Conservation (phyloP, 768 basidiomycete species). For the Saitozyma sp. region DNA sequence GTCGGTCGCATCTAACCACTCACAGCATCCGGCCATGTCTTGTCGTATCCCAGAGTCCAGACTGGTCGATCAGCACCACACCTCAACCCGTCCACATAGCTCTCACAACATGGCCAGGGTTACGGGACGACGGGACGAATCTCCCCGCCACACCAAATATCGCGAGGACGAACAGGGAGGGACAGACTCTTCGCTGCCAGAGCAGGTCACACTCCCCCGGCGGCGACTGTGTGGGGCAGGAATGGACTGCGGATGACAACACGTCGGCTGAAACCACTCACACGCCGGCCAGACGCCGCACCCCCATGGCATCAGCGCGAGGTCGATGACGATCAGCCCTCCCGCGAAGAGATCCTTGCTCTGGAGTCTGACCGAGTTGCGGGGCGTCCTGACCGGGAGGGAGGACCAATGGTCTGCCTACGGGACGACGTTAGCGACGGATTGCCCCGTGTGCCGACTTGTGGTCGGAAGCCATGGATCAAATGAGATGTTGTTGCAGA, state of each 20-base stretch:
- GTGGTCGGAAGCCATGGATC: too few relatives aligned
- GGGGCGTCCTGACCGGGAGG: slow-evolving; percentile 19
- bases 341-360: slow-evolving; percentile 43
- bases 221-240: neutral
- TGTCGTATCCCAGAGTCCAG: slow-evolving; percentile 49
- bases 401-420: slow-evolving; percentile 45
- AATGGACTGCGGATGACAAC: too few relatives aligned
- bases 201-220: neutral
- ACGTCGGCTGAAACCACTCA: slow-evolving; percentile 15
- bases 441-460: neutral
- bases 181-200: neutral
- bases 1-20: slow-evolving; percentile 10
- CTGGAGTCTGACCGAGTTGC: slow-evolving; percentile 43
- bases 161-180: too few relatives aligned
- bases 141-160: too few relatives aligned
- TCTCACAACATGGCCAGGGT: too few relatives aligned
- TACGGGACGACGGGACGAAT: too few relatives aligned
- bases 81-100: neutral
- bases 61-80: slow-evolving; percentile 25
- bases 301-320: slow-evolving; percentile 49
- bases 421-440: neutral
- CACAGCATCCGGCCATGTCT: slow-evolving; percentile 40
- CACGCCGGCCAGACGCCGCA: slow-evolving; percentile 53
- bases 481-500: too few relatives aligned
- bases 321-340: slow-evolving; percentile 49